Evolutionary conservation across 1,139 yeast species (phyloP), one percentile per base, ranked within the genome.

Genomic region (Pichia sp.): DNA sequence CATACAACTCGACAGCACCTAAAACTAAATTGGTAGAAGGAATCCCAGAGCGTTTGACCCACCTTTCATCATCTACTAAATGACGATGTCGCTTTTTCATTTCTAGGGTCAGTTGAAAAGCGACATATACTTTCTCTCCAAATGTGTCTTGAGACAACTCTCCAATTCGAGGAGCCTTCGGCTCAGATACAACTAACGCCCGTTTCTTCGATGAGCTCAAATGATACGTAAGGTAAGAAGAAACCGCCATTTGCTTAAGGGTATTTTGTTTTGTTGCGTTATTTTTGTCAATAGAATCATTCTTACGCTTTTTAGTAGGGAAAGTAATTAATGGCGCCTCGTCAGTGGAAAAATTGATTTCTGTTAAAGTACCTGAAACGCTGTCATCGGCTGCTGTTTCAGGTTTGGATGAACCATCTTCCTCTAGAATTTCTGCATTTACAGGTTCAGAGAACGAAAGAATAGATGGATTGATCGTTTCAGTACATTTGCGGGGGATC

Each of bases 41-140:
- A 23, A 53, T 51, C 0, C 56, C 57, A 7, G 51, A 32, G 16
- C 65, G 52, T 4, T 49, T n/a, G 1, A 40, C 29, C 65, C 65
- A 62, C 3, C 45, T 23, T 23, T 59, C 59, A 51, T 63, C 65
- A 36, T 49, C 54, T 1, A 8, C 13, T 4, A 59, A 2, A 11
- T 38, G 44, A 7, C 26, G 26, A n/a, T 49, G 41, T 26, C 56
- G 43, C 6, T 43, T 31, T 1, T 11, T 4, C 4, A 11, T 23
- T 8, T 48, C 32, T 1, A 29, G 13, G 8, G 48, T 8, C 10
- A 38, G 44, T 10, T 30, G 19, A 49, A 57, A 51, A 1, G 23
- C 13, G 10, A 47, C 30, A 4, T 5, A 6, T 2, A 29, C 3
- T 7, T 26, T 42, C 4, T 43, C 23, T 6, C 45, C 43, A 10